Percentiles rank a stretch among this genome's conserved stretches.
These are phyloP conservation scores for Xylariales sp. DNA, from an alignment of 2,329 filamentous ascomycete species.

Conservation along the genomic window DNA sequence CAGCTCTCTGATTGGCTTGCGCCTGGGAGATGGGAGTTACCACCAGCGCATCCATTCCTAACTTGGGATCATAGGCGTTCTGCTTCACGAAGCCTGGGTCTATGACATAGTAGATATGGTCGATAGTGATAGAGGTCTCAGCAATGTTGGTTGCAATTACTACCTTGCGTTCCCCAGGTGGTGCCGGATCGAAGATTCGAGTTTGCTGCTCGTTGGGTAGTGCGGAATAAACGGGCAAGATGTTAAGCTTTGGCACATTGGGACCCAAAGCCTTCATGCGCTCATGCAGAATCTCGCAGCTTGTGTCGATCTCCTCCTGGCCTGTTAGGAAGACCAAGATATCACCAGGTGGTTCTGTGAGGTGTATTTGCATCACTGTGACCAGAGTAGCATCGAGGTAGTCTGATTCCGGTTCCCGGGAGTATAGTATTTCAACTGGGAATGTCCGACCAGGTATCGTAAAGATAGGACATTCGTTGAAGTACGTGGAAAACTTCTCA, in stretches of 20 bases:
- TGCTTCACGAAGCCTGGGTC: constrained; percentile 98
- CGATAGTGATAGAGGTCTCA: constrained; percentile 96
- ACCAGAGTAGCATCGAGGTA: constrained; percentile 92
- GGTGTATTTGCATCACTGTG: constrained; percentile 96
- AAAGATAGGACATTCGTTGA: constrained; percentile 93
- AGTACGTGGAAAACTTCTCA: constrained; percentile 96
- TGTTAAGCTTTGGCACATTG: constrained; percentile 84
- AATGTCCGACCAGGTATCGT: constrained; percentile 93
- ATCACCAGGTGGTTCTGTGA: constrained; percentile 87
- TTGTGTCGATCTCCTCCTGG: constrained; percentile 95
- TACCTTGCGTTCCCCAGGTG: constrained; percentile 81
- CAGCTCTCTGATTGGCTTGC: constrained; percentile 90
- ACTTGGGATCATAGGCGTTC: constrained; percentile 92
- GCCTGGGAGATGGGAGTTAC: constrained; percentile 96
- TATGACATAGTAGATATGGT: constrained; percentile 95
- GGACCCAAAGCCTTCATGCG: constrained; percentile 94
- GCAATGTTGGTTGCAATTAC: constrained; percentile 98
- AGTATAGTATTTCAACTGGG: constrained; percentile 95
- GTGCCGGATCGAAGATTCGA: constrained; percentile 89
- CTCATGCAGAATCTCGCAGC: constrained; percentile 87
- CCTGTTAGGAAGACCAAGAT: constrained; percentile 97
- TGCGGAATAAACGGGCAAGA: constrained; percentile 93
- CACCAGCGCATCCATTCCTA: constrained; percentile 95
- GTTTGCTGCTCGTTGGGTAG: constrained; percentile 92
- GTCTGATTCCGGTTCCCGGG: constrained; percentile 88